A percentile compares a stretch with the other conserved stretches of the same genome.
phyloP scores from a whole-genome alignment of 345 rosid genomes.

The Moricandia moricandioides region DNA sequence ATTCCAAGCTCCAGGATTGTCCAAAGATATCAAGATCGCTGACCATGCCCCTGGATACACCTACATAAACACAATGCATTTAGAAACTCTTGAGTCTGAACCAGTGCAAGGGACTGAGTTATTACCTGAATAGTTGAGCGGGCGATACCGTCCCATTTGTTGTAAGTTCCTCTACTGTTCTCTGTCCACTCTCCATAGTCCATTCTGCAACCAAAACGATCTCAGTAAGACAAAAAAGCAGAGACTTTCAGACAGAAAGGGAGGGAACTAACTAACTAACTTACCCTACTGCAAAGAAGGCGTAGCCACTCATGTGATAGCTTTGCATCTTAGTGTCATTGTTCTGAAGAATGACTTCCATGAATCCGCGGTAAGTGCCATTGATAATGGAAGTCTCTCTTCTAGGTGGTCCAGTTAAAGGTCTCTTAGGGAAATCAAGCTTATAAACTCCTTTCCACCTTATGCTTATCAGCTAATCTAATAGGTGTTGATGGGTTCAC shows the following conservation, averaged over 20 bases:
- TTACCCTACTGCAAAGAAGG: conserved; percentile 91
- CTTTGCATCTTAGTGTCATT: conserved; percentile 92
- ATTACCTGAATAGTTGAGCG: conserved; percentile 82
- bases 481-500: conserved; percentile 91
- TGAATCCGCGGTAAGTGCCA: conserved; percentile 90
- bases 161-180: conserved; percentile 94
- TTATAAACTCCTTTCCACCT: conserved; percentile 77
- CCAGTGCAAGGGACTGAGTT: not conserved
- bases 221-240: not conserved
- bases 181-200: conserved; percentile 98
- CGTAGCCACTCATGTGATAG: conserved; percentile 93
- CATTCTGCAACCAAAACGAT: conserved; percentile 54
- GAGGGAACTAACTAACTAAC: conserved; percentile 18
- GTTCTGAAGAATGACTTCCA: conserved; percentile 93
- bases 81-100: not conserved
- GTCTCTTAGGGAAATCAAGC: conserved; percentile 84
- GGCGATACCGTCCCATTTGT: conserved; percentile 98
- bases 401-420: conserved; percentile 73
- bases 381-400: conserved; percentile 77
- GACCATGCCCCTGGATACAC: conserved; percentile 99
- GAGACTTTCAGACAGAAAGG: not conserved
- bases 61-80: conserved; percentile 32
- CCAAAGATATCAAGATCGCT: conserved; percentile 80
- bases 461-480: conserved; percentile 82
- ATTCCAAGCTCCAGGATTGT: conserved; percentile 98